Evolutionary conservation across 1,139 yeast species (phyloP).

Genomic region (Lodderomyces beijingensis): DNA sequence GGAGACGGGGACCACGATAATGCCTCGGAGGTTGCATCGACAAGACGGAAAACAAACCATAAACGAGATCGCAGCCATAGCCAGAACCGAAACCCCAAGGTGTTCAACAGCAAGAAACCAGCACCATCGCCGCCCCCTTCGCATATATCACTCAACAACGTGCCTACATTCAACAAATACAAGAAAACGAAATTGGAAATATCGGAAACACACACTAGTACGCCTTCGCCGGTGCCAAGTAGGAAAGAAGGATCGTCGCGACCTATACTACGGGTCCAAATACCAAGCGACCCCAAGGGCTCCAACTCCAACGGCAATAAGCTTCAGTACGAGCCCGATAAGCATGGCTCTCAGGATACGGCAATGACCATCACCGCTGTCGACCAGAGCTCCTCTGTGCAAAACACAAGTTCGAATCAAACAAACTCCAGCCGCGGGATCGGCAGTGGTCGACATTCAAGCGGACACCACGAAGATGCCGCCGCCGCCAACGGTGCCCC

Average conservation of each 20-base stretch:
- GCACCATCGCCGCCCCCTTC: constrained; percentile 20
- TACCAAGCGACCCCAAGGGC: constrained; percentile 39
- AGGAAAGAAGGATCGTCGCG: constrained; percentile 16
- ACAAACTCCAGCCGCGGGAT: constrained; percentile 6
- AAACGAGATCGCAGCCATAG: constrained; percentile 16
- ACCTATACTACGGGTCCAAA: constrained; percentile 49
- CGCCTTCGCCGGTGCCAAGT: constrained; percentile 3
- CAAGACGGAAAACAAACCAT: constrained; percentile 12
- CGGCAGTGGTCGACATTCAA: constrained; percentile 1
- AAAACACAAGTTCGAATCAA: constrained; percentile 5
- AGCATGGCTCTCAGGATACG: constrained; percentile 9
- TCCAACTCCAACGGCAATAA: constrained; percentile 19
- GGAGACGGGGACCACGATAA: constrained; percentile 26
- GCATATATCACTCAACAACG: constrained; percentile 24
- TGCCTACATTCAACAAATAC: constrained; percentile 25
- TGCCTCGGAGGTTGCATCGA: constrained; percentile 16
- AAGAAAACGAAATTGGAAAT: constrained; percentile 3
- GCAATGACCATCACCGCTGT: constrained; percentile 36
- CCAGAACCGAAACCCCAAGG: constrained; percentile 8
- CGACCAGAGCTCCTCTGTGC: constrained; percentile 17
- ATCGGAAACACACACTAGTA: background rate
- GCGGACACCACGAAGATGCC: background rate
- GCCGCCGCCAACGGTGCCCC: constrained; percentile 1
- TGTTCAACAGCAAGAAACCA: constrained; percentile 11
- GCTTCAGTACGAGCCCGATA: constrained; percentile 4